Conservation (phyloP, 305 asterid genomes). For the Ruellia speciosa region DNA sequence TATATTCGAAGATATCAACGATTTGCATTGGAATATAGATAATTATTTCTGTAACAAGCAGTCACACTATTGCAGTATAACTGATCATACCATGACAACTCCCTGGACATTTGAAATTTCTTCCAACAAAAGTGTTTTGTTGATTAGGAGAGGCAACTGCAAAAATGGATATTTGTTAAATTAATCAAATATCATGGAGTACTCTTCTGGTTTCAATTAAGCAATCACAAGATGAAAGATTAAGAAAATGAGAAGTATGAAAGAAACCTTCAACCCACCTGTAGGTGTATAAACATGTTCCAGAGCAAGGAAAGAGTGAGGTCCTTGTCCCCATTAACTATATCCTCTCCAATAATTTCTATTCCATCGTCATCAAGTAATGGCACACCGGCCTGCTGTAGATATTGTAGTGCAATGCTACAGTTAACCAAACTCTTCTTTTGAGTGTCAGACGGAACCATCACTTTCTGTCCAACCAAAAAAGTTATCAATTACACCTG, state of each 20-base stretch:
- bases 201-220: neutral
- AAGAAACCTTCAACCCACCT: slow-evolving; percentile 38
- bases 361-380: slow-evolving; percentile 73
- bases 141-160: slow-evolving; percentile 87
- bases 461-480: slow-evolving; percentile 56
- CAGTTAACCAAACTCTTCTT: slow-evolving; percentile 71
- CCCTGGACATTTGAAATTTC: slow-evolving; percentile 72
- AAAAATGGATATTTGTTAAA: slow-evolving; percentile 14
- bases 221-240: neutral
- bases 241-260: slow-evolving; percentile 6
- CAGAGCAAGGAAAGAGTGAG: slow-evolving; percentile 74
- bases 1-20: neutral
- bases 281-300: slow-evolving; percentile 90
- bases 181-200: no score
- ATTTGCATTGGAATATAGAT: neutral
- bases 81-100: slow-evolving; percentile 49
- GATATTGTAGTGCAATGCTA: slow-evolving; percentile 66
- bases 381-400: slow-evolving; percentile 60
- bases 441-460: slow-evolving; percentile 73
- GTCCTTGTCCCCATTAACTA: slow-evolving; percentile 76
- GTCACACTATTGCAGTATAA: neutral
- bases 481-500: slow-evolving; percentile 6
- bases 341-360: slow-evolving; percentile 59
- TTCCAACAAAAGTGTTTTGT: slow-evolving; percentile 43
- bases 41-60: neutral